Evolutionary conservation across 1,139 yeast species (phyloP), one percentile per base, ranked within the genome.

Genomic region (Yamadazyma atmosphaerica): DNA sequence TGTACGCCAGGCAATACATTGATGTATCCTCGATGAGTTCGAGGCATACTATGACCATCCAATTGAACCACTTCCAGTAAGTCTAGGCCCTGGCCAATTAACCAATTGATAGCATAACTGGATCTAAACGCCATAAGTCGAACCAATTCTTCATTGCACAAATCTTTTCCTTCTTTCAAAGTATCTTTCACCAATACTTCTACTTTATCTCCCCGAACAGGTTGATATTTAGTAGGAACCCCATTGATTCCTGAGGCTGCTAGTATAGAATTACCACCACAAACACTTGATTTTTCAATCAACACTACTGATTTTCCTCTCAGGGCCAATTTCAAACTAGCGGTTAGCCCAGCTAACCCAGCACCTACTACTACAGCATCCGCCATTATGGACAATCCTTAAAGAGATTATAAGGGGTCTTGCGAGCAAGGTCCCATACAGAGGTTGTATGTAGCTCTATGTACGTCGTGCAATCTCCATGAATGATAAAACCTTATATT

Each of bases 221-320:
- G 45, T 37, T 66, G 71, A 42, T 38, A 62, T 25, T 41, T 44
- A 0, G 72, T 65, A 4, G 66, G 67, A 2, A 52, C 67, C 0
- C 71, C 72, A 46, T 66, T 67, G 26, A 67, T 67, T 1, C 73
- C 73, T 0, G 71, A 65, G 4, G 71, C 63, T 1, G 73, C 73
- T 42, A 63, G 65, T 32, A 58, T 55, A 13, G 71, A 65, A 45
- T 65, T 67, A 3, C 73, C 73, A 4, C 73, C 73, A 31, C 63
- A 41, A 22, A 41, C 49, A 18, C 46, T 51, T 1, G 64, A 50
- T 38, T 67, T 67, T 36, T 67, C 73, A 4, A 67, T 27, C 4
- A 67, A 41, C 1, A 53, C 47, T 6, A 67, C 71, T 7, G 45
- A 43, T 27, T 43, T 43, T n/a, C 63, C 66, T 2, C 42, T 36